Conservation (phyloP, 2,329 filamentous ascomycete species). For the Penicillium sp. region DNA sequence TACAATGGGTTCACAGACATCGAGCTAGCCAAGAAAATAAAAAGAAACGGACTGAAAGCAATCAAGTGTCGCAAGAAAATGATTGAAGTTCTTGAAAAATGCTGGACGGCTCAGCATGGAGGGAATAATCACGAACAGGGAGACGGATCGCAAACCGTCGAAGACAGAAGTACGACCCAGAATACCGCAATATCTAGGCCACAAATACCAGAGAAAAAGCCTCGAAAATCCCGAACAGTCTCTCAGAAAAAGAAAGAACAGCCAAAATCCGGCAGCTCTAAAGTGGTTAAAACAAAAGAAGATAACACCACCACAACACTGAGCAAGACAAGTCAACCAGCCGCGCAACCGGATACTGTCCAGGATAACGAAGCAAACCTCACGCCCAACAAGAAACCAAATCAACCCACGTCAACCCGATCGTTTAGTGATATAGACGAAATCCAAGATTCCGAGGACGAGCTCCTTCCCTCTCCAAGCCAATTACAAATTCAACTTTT, state of each 20-base stretch:
- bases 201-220: not conserved
- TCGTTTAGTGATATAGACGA: conserved; percentile 40
- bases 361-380: not conserved
- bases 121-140: conserved; percentile 25
- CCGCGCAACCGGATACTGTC: not conserved
- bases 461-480: conserved; percentile 34
- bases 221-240: not conserved
- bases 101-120: conserved; percentile 67
- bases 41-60: conserved; percentile 73
- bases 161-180: not conserved
- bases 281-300: not conserved
- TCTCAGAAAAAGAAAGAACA: not conserved
- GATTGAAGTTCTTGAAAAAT: conserved; percentile 71
- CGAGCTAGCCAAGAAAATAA: conserved; percentile 66
- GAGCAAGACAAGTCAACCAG: conserved; percentile 3
- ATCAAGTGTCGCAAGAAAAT: conserved; percentile 71
- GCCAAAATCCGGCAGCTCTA: not conserved
- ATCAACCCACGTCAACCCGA: not conserved
- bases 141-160: conserved; percentile 24
- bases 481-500: conserved; percentile 23
- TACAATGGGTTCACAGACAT: conserved; percentile 67
- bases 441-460: conserved; percentile 45
- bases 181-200: not conserved
- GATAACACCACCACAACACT: not conserved
- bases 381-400: not conserved